Conservation (phyloP, 192 early-diverging fungal genomes). For the Paraglomus occultum region DNA sequence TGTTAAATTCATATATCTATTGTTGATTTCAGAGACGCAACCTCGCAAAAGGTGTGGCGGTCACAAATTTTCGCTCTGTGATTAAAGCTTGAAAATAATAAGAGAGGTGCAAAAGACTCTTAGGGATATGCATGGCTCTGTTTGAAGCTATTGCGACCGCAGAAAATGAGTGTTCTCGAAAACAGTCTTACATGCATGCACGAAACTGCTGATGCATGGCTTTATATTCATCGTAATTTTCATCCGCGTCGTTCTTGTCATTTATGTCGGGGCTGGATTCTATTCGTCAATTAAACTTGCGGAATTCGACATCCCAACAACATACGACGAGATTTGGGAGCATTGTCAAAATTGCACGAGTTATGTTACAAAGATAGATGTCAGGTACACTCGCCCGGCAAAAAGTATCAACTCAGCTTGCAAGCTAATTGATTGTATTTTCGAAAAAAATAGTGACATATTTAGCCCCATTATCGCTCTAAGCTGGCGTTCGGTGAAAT, state of each 20-base stretch:
- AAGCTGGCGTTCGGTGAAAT: too few relatives aligned
- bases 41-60: slow-evolving; percentile 11
- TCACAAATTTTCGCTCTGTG: slow-evolving; percentile 28
- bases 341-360: slow-evolving; percentile 23
- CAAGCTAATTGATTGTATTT: too few relatives aligned
- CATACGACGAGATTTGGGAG: slow-evolving; percentile 18
- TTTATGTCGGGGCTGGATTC: slow-evolving; percentile 25
- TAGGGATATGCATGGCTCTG: slow-evolving; percentile 27
- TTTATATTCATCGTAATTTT: slow-evolving; percentile 28
- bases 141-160: slow-evolving; percentile 22
- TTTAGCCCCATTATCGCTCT: too few relatives aligned
- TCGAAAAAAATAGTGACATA: too few relatives aligned
- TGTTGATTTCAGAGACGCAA: slow-evolving; percentile 16
- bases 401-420: too few relatives aligned
- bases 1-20: slow-evolving; percentile 10
- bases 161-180: slow-evolving; percentile 18
- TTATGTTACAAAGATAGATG: slow-evolving; percentile 29
- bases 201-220: slow-evolving; percentile 25
- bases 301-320: slow-evolving; percentile 25
- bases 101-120: slow-evolving; percentile 25
- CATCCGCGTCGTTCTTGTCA: slow-evolving; percentile 20
- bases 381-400: too few relatives aligned
- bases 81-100: too few relatives aligned
- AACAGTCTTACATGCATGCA: not conserved
- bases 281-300: slow-evolving; percentile 22